Percentiles rank a stretch among this genome's conserved stretches.
These are phyloP conservation scores for Lactarius vividus DNA, from an alignment of 768 basidiomycete species.

Conservation along the genomic window DNA sequence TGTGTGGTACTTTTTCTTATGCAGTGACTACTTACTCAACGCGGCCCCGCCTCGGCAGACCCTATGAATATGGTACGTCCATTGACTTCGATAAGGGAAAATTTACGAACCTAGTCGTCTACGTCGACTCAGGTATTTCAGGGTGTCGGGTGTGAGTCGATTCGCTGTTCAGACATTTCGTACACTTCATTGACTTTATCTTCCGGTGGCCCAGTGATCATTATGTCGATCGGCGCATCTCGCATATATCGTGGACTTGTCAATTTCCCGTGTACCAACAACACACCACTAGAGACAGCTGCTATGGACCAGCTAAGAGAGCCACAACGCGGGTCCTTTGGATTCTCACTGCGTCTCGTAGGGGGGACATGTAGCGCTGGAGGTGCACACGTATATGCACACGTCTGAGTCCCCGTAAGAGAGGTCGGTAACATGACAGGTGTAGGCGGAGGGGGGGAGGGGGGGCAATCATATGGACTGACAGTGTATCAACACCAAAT, in stretches of 20 bases:
- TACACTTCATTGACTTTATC: not conserved
- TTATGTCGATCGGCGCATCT: not conserved
- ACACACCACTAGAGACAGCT: not conserved
- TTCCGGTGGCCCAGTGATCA: not conserved
- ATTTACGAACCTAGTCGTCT: not conserved
- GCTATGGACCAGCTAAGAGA: not conserved
- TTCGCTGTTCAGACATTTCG: not conserved
- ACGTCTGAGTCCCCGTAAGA: not conserved
- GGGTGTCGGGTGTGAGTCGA: not conserved
- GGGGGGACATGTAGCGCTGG: not conserved
- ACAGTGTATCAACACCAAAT: not conserved
- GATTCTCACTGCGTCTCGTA: not conserved
- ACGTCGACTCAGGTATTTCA: not conserved
- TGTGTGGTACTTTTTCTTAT: not conserved
- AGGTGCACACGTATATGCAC: not conserved
- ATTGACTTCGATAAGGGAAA: not conserved
- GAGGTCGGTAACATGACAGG: not conserved
- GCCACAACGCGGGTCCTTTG: not conserved
- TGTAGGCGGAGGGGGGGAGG: not conserved
- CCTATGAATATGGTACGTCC: constrained; percentile 9
- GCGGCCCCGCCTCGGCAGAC: not conserved
- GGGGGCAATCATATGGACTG: not conserved
- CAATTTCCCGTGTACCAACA: not conserved
- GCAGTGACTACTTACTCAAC: not conserved
- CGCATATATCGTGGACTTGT: not conserved